Conservation (phyloP, 768 basidiomycete genomes). For the Mycena olivaceomarginata region DNA sequence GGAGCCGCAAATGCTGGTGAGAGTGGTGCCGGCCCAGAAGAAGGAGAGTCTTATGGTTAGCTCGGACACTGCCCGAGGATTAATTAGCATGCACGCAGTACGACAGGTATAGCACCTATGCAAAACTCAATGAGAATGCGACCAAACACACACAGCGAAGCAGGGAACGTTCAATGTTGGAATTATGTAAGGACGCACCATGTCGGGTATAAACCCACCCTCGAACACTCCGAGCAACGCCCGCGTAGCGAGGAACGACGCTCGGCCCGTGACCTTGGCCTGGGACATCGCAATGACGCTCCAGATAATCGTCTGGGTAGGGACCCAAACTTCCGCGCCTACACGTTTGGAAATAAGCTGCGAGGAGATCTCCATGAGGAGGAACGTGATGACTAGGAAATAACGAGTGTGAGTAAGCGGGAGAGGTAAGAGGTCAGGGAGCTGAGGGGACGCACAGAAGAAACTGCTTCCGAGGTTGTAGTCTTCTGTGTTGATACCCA, state of each 20-base stretch:
- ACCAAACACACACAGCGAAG: not conserved
- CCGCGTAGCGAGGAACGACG: not conserved
- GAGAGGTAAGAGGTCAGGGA: not conserved
- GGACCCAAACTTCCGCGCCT: conserved; percentile 5
- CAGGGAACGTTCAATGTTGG: not conserved
- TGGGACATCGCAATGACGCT: conserved; percentile 1
- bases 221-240: conserved; percentile 8
- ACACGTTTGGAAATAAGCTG: conserved; percentile 11
- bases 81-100: not conserved
- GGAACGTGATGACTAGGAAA: conserved; percentile 15
- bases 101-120: conserved; percentile 16
- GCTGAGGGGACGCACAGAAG: conserved; percentile 12
- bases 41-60: conserved; percentile 10
- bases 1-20: conserved; percentile 5
- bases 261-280: conserved; percentile 6
- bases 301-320: conserved; percentile 14
- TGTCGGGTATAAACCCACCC: conserved; percentile 6
- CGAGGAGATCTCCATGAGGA: conserved; percentile 13
- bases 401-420: not conserved
- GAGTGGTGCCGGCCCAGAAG: conserved; percentile 8
- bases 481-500: conserved; percentile 6
- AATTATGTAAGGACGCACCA: conserved; percentile 10
- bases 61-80: not conserved
- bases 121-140: conserved; percentile 7
- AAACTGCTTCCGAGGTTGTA: conserved; percentile 6